Percentiles rank a stretch among this genome's conserved stretches.
phyloP scores from a whole-genome alignment of 1,284 basidiomycete species.

The Apiotrichum sp. region DNA sequence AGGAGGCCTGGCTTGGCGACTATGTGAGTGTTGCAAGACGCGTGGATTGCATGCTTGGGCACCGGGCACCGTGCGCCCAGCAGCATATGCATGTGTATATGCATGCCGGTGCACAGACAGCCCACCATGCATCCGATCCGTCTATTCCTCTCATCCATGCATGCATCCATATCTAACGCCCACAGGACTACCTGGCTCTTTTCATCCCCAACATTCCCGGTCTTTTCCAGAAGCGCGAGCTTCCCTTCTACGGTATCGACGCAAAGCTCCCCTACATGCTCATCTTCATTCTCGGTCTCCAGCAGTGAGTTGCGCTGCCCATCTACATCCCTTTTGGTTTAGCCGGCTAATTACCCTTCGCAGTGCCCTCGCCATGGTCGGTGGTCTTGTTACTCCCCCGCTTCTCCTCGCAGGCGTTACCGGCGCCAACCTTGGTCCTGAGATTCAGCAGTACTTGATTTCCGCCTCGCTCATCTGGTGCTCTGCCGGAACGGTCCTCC shows the following conservation, averaged over 20 bases:
- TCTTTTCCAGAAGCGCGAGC: conserved; percentile 19
- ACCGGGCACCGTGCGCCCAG: no score
- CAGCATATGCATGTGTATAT: no score
- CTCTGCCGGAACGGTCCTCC: conserved; percentile 27
- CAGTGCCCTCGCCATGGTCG: conserved; percentile 32
- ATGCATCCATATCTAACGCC: not conserved
- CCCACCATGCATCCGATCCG: no score
- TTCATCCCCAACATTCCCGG: conserved; percentile 34
- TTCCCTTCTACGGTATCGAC: conserved; percentile 32
- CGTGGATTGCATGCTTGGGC: no score
- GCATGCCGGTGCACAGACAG: no score
- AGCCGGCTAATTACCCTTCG: not conserved
- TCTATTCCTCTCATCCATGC: no score
- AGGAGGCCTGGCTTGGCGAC: conserved; percentile 30
- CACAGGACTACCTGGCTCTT: conserved; percentile 24
- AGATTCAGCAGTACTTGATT: conserved; percentile 29
- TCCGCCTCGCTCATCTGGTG: conserved; percentile 33
- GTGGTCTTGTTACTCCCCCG: conserved; percentile 30
- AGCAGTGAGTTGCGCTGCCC: conserved; percentile 19
- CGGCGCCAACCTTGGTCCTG: conserved; percentile 26
- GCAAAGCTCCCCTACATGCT: conserved; percentile 28
- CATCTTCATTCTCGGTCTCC: conserved; percentile 30
- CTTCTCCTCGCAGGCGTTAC: conserved; percentile 26
- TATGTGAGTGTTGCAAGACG: conserved; percentile 17
- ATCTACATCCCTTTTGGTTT: not conserved